Percentiles rank a stretch among this genome's conserved stretches.
Conservation (phyloP, 2,329 filamentous ascomycete genomes). For the Dryadomyces quercus-mongolicae region DNA sequence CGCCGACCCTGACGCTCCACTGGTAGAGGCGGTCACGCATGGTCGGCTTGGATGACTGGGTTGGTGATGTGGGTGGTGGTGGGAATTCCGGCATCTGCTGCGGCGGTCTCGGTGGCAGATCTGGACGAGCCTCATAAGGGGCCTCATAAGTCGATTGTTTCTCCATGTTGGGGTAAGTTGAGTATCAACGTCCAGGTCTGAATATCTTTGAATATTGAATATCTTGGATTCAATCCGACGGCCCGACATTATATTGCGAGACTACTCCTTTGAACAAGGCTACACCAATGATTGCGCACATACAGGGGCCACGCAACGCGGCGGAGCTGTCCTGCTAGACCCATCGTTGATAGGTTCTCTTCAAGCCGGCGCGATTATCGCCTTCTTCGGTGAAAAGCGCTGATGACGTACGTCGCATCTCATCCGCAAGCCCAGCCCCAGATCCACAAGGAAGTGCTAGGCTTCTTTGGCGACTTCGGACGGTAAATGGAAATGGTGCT, state of each 20-base stretch:
- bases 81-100: slow-evolving; percentile 1
- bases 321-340: background rate
- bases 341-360: background rate
- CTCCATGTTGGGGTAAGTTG: too few relatives aligned
- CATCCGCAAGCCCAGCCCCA: too few relatives aligned
- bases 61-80: slow-evolving; percentile 2
- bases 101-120: background rate
- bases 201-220: too few relatives aligned
- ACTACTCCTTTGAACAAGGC: background rate
- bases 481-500: too few relatives aligned
- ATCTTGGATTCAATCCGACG: too few relatives aligned
- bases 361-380: background rate
- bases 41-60: slow-evolving; percentile 1
- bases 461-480: too few relatives aligned
- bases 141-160: too few relatives aligned
- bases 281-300: background rate
- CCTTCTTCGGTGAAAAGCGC: too few relatives aligned
- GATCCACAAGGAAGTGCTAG: too few relatives aligned
- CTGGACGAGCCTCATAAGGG: background rate
- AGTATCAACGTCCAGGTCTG: too few relatives aligned
- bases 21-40: slow-evolving; percentile 15
- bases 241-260: too few relatives aligned
- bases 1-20: slow-evolving; percentile 26
- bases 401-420: too few relatives aligned
- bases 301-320: background rate